Percentiles rank a stretch among this genome's conserved stretches.
These are phyloP conservation scores for Ziziphus jujuba DNA, from an alignment of 306 rosid species.

Conservation along the genomic window DNA sequence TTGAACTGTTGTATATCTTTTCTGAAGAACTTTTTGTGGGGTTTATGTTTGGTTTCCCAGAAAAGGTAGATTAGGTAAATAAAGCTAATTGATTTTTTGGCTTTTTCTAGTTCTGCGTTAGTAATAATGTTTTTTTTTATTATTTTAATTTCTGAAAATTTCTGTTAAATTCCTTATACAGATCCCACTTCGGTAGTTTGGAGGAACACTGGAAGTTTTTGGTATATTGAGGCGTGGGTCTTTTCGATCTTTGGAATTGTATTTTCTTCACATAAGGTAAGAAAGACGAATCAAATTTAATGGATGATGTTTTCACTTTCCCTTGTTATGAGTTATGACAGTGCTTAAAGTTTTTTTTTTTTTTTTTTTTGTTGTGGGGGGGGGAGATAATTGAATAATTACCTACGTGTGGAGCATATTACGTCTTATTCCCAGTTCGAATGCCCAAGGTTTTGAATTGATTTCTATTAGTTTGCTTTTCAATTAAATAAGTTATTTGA, in stretches of 20 bases:
- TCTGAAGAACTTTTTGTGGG: no score
- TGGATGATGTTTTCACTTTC: not conserved
- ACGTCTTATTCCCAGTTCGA: no score
- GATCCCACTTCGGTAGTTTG: conserved; percentile 12
- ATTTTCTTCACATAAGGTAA: conserved; percentile 56
- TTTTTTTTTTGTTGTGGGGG: no score
- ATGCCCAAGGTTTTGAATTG: no score
- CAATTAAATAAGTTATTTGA: no score
- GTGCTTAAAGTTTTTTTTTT: not conserved
- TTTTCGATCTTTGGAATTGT: conserved; percentile 22
- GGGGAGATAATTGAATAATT: not conserved
- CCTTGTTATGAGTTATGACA: not conserved
- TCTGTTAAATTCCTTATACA: conserved; percentile 10
- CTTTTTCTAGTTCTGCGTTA: not conserved
- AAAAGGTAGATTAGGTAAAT: not conserved
- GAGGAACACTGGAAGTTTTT: not conserved
- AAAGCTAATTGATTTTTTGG: not conserved
- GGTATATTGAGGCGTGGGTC: conserved; percentile 35
- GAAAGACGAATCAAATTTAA: conserved; percentile 31
- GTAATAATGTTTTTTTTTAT: no score
- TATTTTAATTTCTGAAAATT: not conserved
- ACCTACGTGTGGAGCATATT: not conserved
- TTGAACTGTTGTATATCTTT: no score
- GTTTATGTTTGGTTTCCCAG: not conserved
- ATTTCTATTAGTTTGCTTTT: no score